Evolutionary conservation across 441 rosid genomes (phyloP), one percentile per base, ranked within the genome.

Genomic region (Arabidopsis lyrata): DNA sequence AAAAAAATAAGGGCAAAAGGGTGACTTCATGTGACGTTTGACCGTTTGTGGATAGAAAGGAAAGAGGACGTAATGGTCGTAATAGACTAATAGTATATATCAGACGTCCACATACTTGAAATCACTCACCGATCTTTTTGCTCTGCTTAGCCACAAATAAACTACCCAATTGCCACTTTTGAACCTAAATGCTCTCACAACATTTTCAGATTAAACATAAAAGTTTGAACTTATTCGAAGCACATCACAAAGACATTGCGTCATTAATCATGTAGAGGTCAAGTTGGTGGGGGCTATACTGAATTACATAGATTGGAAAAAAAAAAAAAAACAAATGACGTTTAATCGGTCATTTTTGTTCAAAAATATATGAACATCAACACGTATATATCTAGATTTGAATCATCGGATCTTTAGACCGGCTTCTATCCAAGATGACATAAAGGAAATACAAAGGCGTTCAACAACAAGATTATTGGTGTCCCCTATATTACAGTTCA

Each of bases 141-240:
- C 29, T 67, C 73, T 32, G 24, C 78, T 74, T 39, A 59, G 55
- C 78, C 73, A 66, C 73, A 66, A 74, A 58, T 68, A 67, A 67
- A 74, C 60, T 59, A 35, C 44, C 49, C 53, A 66, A 11, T 32
- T 48, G 27, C 44, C 39, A 65, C 41, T 57, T 45, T 57, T 38
- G 16, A 63, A 34, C 47, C 42, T n/a, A 44, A 63, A 54, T 35
- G 41, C 15, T 48, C 36, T 59, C 18, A 48, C 66, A 22, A 18
- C 35, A 39, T 39, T 38, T 16, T 36, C 18, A 42, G 48, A 20
- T 54, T 63, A 16, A 38, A 32, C 42, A 22, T 56, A 32, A 59
- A 66, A 59, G n/a, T 49, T 38, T 38, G 58, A 58, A 58, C 73
- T 47, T 58, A 66, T 48, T 66, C 41, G 66, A 57, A 48, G 36